Conservation (phyloP, 1,284 basidiomycete genomes). For the Violaceomyces palustris region DNA sequence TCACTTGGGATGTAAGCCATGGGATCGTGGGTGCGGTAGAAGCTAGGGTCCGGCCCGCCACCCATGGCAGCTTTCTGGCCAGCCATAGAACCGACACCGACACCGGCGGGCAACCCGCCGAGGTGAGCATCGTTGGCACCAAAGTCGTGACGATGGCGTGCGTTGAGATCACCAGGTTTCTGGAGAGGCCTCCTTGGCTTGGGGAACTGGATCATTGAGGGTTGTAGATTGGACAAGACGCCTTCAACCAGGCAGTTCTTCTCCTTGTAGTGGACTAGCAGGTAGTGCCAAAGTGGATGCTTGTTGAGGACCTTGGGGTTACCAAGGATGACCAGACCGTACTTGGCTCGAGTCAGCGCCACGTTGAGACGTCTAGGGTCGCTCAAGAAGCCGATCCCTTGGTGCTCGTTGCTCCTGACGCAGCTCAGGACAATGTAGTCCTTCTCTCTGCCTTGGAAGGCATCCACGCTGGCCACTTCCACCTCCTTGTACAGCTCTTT, state of each 20-base stretch:
- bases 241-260: slow-evolving; percentile 91
- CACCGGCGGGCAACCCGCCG: slow-evolving; percentile 2
- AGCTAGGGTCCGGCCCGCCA: too few relatives aligned
- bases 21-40: slow-evolving; percentile 91
- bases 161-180: slow-evolving; percentile 44
- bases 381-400: slow-evolving; percentile 98
- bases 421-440: slow-evolving; percentile 99
- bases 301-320: slow-evolving; percentile 99
- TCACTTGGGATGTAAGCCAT: slow-evolving; percentile 91
- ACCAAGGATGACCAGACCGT: slow-evolving; percentile 93
- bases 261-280: slow-evolving; percentile 98
- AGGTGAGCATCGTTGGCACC: slow-evolving; percentile 1
- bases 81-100: neutral
- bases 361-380: slow-evolving; percentile 96
- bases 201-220: slow-evolving; percentile 93
- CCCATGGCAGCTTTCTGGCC: slow-evolving; percentile 15
- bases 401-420: slow-evolving; percentile 98
- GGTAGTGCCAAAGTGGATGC: slow-evolving; percentile 82
- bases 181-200: slow-evolving; percentile 41
- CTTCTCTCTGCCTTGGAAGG: slow-evolving; percentile 99
- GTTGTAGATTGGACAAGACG: slow-evolving; percentile 88
- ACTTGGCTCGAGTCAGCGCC: slow-evolving; percentile 93
- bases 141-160: slow-evolving; percentile 37
- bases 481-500: slow-evolving; percentile 99
- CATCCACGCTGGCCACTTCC: slow-evolving; percentile 96